Evolutionary conservation across 176 grass and related monocot species (phyloP).

Genomic region (Hordeum vulgare): DNA sequence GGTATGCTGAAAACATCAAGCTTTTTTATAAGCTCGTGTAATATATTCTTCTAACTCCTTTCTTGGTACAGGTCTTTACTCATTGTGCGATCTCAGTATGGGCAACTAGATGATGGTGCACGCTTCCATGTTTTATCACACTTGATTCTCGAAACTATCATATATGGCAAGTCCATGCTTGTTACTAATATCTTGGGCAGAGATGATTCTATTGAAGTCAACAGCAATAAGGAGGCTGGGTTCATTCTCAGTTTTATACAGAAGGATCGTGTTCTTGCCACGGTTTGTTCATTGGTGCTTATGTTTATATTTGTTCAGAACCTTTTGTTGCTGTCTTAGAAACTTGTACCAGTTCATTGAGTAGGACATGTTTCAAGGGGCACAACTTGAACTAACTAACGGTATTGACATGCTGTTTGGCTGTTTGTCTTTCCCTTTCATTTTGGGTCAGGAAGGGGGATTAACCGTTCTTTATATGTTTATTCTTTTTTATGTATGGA

Average conservation of each 20-base stretch:
- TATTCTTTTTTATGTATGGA: not conserved
- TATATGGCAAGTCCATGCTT: constrained; percentile 79
- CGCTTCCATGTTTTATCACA: constrained; percentile 82
- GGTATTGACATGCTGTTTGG: not conserved
- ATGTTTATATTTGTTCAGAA: constrained; percentile 17
- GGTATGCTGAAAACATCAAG: constrained; percentile 29
- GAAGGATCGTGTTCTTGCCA: constrained; percentile 80
- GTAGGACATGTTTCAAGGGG: constrained; percentile 5
- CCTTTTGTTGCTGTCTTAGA: not conserved
- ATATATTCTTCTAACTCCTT: constrained; percentile 4
- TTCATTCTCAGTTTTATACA: constrained; percentile 87
- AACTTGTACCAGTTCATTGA: not conserved
- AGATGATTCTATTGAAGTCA: constrained; percentile 62
- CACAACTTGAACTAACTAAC: not conserved
- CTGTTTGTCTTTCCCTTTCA: not conserved
- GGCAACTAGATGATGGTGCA: constrained; percentile 75
- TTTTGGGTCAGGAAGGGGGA: not conserved
- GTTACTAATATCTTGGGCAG: constrained; percentile 60
- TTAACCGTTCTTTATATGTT: not conserved
- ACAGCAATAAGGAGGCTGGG: constrained; percentile 71
- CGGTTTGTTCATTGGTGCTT: constrained; percentile 44
- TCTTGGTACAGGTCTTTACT: constrained; percentile 75
- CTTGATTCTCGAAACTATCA: constrained; percentile 89
- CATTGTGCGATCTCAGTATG: constrained; percentile 66
- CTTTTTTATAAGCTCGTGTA: constrained; percentile 3